Base-by-base conservation (phyloP, 1,139 yeast genomes). In the Blastobotrys illinoisensis region DNA sequence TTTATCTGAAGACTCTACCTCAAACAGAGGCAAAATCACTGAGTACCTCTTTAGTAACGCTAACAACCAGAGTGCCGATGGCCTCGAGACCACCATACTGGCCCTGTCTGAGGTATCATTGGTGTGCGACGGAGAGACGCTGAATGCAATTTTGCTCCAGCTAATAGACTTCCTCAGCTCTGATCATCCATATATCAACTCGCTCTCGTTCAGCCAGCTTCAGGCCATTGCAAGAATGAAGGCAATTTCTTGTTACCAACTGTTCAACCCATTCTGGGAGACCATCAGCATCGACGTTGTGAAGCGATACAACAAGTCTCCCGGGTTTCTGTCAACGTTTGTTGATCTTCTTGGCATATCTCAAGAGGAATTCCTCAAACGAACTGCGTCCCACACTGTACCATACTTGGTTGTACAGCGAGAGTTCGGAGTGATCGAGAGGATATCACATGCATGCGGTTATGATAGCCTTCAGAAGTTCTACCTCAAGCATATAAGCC, bases 221-320 rank as follows among this genome's bases (percentile, higher is more conserved):
- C 68, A 78, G 19, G 69, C 74, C 21, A 75, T 84, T 11, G 78
- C 84, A 0, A 47, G 63, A 9, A 64, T 72, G 4, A 72, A 72
- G 57, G 61, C 65, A 2, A 60, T 61, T 19, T 68, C 78, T 0
- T 65, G 74, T 9, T 74, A 76, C 74, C 88, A 86, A 64, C 69
- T 93, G 16, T 72, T 90, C 40, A 80, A 89, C 2, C 96, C 97
- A 0, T 87, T 82, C 60, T 77, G 93, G 65, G 88, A 95, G 1
- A 79, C 86, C 51, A 75, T 90, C n/a, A 80, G 93, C 45, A 79
- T 83, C 52, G 77, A 80, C 49, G 75, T 88, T 14, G 83, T 88
- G 1, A 82, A 82, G 58, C 75, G 76, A 52, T 64, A 79, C 47
- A 70, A 69, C 2, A 69, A 73, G 4, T 81, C 80, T 51, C 81